phyloP scores from a whole-genome alignment of 1,139 yeast species.

The Zygotorulaspora mrakii region DNA sequence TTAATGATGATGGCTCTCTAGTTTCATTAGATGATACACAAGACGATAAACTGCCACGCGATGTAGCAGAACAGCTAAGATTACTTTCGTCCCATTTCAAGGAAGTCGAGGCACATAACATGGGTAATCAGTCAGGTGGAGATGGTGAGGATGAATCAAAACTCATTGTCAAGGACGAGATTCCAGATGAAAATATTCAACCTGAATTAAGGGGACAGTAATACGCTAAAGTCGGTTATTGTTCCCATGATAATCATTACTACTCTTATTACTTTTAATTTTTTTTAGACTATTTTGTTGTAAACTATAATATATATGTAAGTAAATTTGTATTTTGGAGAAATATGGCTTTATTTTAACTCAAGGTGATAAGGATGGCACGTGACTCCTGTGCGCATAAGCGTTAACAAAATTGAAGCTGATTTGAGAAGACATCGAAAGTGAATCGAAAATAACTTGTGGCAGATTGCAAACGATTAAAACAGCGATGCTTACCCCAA shows the following conservation, averaged over 20 bases:
- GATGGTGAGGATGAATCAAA: constrained; percentile 18
- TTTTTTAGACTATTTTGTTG: no score
- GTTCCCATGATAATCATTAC: no score
- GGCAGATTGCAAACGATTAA: no score
- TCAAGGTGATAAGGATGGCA: no score
- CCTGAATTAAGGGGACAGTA: constrained; percentile 37
- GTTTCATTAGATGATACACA: constrained; percentile 29
- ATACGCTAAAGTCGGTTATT: no score
- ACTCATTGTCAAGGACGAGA: constrained; percentile 23
- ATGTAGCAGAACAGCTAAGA: constrained; percentile 37
- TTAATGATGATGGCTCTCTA: constrained; percentile 22
- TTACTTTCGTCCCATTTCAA: constrained; percentile 36
- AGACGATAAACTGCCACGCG: constrained; percentile 36
- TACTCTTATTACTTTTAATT: no score
- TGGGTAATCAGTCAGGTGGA: constrained; percentile 12
- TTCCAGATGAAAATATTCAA: constrained; percentile 36
- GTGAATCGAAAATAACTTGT: no score
- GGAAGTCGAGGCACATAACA: constrained; percentile 30
- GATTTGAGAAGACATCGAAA: no score
- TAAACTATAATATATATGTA: no score
- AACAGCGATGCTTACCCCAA: no score
- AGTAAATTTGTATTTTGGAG: constrained; percentile 2
- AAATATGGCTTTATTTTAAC: constrained; percentile 2
- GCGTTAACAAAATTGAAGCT: no score
- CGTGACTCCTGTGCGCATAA: no score